Conservation (phyloP, 2,329 filamentous ascomycete species). For the Ophiostoma sp. region DNA sequence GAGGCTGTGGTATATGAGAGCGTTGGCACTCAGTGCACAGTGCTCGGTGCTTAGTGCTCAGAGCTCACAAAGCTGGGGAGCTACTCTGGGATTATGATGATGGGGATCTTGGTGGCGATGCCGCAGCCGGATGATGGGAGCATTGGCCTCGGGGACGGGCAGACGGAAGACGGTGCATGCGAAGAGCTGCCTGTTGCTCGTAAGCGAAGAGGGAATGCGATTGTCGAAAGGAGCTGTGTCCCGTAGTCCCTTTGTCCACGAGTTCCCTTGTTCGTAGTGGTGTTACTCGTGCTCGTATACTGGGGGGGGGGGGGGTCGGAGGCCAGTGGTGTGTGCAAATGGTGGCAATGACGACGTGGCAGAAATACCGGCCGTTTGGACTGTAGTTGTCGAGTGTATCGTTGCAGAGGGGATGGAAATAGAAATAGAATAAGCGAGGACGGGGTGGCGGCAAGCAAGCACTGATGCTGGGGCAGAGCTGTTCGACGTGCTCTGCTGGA, state of each 20-base stretch:
- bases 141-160: constrained; percentile 1
- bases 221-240: too few relatives aligned
- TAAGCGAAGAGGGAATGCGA: too few relatives aligned
- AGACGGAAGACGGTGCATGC: neutral
- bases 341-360: constrained; percentile 13
- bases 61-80: neutral
- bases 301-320: neutral
- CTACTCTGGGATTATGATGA: neutral
- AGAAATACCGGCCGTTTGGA: constrained; percentile 1
- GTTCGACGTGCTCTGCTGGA: too few relatives aligned
- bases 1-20: neutral
- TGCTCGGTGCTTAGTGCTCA: too few relatives aligned
- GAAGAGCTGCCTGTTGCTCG: neutral
- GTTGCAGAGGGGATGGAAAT: constrained; percentile 14
- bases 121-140: constrained; percentile 2
- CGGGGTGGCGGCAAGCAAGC: neutral
- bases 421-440: neutral
- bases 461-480: neutral
- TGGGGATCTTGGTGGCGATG: constrained; percentile 1
- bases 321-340: neutral
- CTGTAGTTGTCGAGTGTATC: neutral
- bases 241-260: neutral
- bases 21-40: too few relatives aligned
- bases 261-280: neutral
- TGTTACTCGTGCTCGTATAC: neutral